Evolutionary conservation across 2,329 filamentous ascomycete genomes (phyloP).

Genomic region (Colletotrichum musae): DNA sequence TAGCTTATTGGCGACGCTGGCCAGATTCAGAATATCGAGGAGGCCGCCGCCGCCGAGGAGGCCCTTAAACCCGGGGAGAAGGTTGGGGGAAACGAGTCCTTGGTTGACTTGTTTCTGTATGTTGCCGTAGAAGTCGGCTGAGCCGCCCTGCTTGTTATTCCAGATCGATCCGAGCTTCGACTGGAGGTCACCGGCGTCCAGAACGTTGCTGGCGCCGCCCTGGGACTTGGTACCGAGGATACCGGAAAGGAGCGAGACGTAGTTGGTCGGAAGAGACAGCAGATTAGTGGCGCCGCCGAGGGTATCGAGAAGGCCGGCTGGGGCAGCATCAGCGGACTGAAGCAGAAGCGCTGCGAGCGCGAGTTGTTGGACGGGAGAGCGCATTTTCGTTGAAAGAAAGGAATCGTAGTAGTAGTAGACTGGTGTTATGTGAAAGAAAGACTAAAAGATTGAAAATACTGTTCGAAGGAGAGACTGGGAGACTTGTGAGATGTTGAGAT

Average conservation of each 20-base stretch:
- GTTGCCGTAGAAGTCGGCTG: slow-evolving; percentile 25
- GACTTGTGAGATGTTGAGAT: neutral
- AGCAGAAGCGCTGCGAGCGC: slow-evolving; percentile 1
- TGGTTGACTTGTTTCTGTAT: slow-evolving; percentile 28
- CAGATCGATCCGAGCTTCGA: slow-evolving; percentile 30
- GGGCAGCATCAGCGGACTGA: slow-evolving; percentile 14
- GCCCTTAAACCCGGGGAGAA: slow-evolving; percentile 28
- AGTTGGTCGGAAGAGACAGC: slow-evolving; percentile 25
- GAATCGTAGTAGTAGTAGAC: neutral
- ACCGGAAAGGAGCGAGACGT: slow-evolving; percentile 7
- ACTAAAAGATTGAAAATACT: neutral
- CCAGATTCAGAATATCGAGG: slow-evolving; percentile 12
- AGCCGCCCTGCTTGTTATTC: slow-evolving; percentile 17
- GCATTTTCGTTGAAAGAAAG: neutral
- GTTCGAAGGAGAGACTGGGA: slow-evolving; percentile 1
- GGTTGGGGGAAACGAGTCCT: slow-evolving; percentile 11
- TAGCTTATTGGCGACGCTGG: slow-evolving; percentile 17
- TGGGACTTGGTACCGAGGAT: slow-evolving; percentile 10
- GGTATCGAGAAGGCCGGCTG: slow-evolving; percentile 27
- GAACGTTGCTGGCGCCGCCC: neutral
- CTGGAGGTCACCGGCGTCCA: slow-evolving; percentile 19
- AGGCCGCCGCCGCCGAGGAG: slow-evolving; percentile 21
- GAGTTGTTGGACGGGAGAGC: neutral
- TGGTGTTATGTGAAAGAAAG: neutral
- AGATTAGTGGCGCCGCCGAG: slow-evolving; percentile 11